Conservation (phyloP, 1,284 basidiomycete genomes). For the Moesziomyces sp. region DNA sequence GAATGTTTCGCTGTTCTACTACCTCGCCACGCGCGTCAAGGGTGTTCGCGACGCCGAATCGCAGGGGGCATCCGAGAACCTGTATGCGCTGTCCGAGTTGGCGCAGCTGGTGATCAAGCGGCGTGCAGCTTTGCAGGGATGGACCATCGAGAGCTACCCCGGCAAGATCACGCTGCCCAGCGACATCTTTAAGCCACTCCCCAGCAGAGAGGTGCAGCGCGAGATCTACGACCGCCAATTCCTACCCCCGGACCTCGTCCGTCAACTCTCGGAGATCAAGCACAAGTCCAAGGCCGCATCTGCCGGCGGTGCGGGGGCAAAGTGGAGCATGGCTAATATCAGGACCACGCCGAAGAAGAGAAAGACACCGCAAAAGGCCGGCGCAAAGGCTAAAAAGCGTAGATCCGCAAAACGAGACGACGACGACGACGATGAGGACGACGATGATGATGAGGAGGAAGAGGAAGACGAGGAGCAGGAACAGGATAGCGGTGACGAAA, state of each 20-base stretch:
- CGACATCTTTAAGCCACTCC: conserved; percentile 76
- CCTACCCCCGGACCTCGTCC: conserved; percentile 26
- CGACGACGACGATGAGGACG: conserved; percentile 13
- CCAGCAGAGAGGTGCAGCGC: conserved; percentile 49
- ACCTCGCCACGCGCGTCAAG: conserved; percentile 85
- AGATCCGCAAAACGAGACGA: conserved; percentile 9
- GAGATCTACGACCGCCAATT: conserved; percentile 45
- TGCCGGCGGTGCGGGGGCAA: conserved; percentile 1
- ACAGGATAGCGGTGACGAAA: conserved; percentile 10
- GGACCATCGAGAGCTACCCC: conserved; percentile 83
- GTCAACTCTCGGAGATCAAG: conserved; percentile 24
- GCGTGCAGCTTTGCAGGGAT: conserved; percentile 76
- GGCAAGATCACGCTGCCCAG: conserved; percentile 81
- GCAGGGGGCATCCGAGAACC: conserved; percentile 71
- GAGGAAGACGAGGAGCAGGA: conserved; percentile 21
- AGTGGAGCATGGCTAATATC: conserved; percentile 16
- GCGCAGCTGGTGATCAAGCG: conserved; percentile 85
- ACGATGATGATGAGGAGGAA: conserved; percentile 16
- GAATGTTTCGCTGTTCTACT: conserved; percentile 83
- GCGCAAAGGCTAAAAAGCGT: conserved; percentile 10
- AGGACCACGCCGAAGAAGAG: conserved; percentile 3
- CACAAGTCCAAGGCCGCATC: conserved; percentile 13
- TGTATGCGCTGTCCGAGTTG: conserved; percentile 89
- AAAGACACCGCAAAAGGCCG: conserved; percentile 1
- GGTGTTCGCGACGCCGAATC: conserved; percentile 78